These are phyloP conservation scores for Polychaeton citri DNA, from an alignment of 2,329 filamentous ascomycete genomes.

Conservation along the genomic window DNA sequence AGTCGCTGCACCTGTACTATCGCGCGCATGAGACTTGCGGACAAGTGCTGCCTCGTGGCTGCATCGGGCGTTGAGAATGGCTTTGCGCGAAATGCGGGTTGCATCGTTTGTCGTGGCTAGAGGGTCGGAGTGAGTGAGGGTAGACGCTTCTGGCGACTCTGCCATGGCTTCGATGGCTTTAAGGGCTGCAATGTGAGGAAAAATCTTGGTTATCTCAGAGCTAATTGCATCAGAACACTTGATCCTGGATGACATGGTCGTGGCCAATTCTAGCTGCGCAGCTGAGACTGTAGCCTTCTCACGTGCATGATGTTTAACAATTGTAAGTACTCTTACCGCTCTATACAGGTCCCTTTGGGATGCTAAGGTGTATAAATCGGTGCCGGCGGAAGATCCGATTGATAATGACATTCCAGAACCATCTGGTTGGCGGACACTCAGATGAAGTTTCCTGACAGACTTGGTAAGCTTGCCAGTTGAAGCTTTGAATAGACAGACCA, in stretches of 20 bases:
- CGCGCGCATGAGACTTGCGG: slow-evolving; percentile 35
- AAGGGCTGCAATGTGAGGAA: slow-evolving; percentile 34
- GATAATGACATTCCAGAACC: slow-evolving; percentile 8
- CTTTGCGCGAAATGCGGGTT: slow-evolving; percentile 45
- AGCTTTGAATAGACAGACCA: slow-evolving; percentile 16
- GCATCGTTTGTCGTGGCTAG: slow-evolving; percentile 49
- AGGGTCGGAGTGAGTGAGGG: slow-evolving; percentile 55
- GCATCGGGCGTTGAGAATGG: slow-evolving; percentile 49
- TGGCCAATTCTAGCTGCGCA: slow-evolving; percentile 12
- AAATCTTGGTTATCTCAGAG: slow-evolving; percentile 20
- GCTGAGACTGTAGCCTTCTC: slow-evolving; percentile 9
- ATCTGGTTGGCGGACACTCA: slow-evolving; percentile 12
- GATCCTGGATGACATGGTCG: slow-evolving; percentile 1
- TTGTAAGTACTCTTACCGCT: slow-evolving; percentile 8
- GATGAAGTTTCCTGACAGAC: slow-evolving; percentile 15
- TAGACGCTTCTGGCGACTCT: slow-evolving; percentile 29
- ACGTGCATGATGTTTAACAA: slow-evolving; percentile 12
- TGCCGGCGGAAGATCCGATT: slow-evolving; percentile 10
- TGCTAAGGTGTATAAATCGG: slow-evolving; percentile 14
- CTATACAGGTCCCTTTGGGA: neutral
- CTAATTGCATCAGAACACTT: neutral
- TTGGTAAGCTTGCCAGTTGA: slow-evolving; percentile 11
- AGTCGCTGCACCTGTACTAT: slow-evolving; percentile 12
- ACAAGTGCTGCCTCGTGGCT: slow-evolving; percentile 57
- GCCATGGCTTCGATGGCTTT: slow-evolving; percentile 32